Base-by-base conservation (phyloP, 352 stramenopile genomes). In the Phytophthora hibernalis region DNA sequence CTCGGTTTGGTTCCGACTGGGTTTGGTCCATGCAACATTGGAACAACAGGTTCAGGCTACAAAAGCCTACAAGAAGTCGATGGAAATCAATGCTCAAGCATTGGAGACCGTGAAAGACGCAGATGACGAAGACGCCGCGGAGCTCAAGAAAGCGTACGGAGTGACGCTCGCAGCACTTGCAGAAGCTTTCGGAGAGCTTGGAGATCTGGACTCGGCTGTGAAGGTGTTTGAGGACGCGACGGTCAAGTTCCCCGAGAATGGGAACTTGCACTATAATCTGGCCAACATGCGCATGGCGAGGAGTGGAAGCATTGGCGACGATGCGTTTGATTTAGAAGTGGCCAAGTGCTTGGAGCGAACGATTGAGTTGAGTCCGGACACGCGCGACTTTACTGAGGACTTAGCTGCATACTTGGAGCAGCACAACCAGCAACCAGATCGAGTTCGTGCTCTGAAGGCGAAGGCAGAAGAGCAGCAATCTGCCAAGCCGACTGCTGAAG, bases 251-350 rank as follows among this genome's bases (percentile, higher is more conserved):
- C 73, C 82, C 0, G 37, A 54, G 1, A 79, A 75, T 43, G 82
- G 70, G 3, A 89, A 92, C 48, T 61, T 90, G 61, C 78, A 90
- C 30, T 92, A 80, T 64, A 92, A 92, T 61, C 31, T 92, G 28
- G 83, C 83, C 37, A 83, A 76, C 49, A 91, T 92, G 84, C 70
- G 76, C n/a, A 74, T 84, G 62, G 82, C 80, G 10, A 72, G 69
- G 26, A 77, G 65, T 43, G 68, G 70, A 15, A 72, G 58, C 44
- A 45, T 24, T 6, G 66, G 56, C 3, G 24, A 63, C 2, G 30
- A 61, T 0, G 57, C 50, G 1, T 75, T 83, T 58, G 59, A 74
- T 47, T 28, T n/a, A 12, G 24, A 76, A 16, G 75, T 71, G 28
- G 58, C 47, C n/a, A 22, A 47, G n/a, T 60, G 64, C 15, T 75